Evolutionary conservation across 495 filamentous ascomycete species (phyloP).

Genomic region (Trichoderma parareesei): DNA sequence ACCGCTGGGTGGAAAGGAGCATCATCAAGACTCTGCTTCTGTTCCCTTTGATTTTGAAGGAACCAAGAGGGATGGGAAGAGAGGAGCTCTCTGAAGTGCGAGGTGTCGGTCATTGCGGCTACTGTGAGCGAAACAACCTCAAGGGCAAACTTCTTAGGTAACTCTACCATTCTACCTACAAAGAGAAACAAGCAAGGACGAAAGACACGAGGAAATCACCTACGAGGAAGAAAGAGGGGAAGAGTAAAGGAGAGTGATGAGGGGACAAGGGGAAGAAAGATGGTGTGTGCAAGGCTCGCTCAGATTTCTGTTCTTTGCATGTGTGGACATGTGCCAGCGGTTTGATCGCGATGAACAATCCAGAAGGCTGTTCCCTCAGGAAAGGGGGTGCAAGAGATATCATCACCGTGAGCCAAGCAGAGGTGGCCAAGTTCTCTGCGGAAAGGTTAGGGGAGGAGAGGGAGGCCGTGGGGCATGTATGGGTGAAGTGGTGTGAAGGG

Average conservation of each 20-base stretch:
- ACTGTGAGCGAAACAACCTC: slow-evolving; percentile 2
- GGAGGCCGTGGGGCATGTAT: too few species aligned
- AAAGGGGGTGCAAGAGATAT: neutral
- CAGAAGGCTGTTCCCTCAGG: neutral
- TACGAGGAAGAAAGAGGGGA: neutral
- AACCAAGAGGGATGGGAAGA: neutral
- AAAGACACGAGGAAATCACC: neutral
- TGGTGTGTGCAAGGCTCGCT: slow-evolving; percentile 17
- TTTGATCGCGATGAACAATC: neutral
- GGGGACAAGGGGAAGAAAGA: neutral
- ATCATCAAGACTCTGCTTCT: slow-evolving; percentile 3
- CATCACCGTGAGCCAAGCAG: neutral
- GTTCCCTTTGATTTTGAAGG: neutral
- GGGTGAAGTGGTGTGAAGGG: too few species aligned
- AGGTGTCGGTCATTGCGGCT: slow-evolving; percentile 21
- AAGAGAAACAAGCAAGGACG: too few species aligned
- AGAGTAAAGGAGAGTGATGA: neutral
- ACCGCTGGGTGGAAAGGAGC: slow-evolving; percentile 24
- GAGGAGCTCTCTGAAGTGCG: slow-evolving; percentile 13
- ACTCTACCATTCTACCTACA: neutral
- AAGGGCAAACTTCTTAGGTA: neutral
- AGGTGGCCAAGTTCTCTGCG: too few species aligned
- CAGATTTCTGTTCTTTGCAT: slow-evolving; percentile 38
- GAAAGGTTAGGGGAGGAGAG: too few species aligned
- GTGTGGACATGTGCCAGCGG: neutral